Evolutionary conservation across 257 asterid genomes (phyloP).

Genomic region (Buddleja alternifolia): DNA sequence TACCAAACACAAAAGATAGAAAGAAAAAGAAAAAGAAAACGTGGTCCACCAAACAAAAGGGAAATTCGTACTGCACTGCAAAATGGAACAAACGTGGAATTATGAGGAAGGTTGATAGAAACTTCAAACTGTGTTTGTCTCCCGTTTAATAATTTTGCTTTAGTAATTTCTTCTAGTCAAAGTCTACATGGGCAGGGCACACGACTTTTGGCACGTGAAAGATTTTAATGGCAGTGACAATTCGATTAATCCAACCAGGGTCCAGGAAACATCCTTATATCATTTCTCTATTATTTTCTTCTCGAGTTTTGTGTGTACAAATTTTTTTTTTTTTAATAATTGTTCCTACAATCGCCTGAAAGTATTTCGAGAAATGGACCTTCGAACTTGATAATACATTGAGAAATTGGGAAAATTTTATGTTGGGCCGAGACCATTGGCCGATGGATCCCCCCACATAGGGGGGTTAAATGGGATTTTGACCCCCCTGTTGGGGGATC

Average conservation of each 20-base stretch:
- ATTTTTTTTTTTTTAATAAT: neutral
- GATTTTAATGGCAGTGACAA: slow-evolving; percentile 32
- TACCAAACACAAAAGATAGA: neutral
- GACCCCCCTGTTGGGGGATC: no score
- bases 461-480: no score
- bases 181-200: slow-evolving; percentile 18
- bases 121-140: slow-evolving; percentile 34
- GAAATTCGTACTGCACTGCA: slow-evolving; percentile 25
- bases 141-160: slow-evolving; percentile 29
- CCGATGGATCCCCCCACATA: no score
- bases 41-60: slow-evolving; percentile 31
- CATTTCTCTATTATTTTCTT: slow-evolving; percentile 11
- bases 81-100: slow-evolving; percentile 46
- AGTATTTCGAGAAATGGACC: no score
- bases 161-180: slow-evolving; percentile 19
- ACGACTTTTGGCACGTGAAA: slow-evolving; percentile 45
- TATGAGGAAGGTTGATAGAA: slow-evolving; percentile 37
- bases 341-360: neutral
- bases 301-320: neutral
- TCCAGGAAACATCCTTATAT: slow-evolving; percentile 41
- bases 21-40: neutral
- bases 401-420: no score
- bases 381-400: no score
- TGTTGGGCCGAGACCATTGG: no score
- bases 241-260: slow-evolving; percentile 27